These are phyloP conservation scores for Hirsutella minnesotensis DNA, from an alignment of 2,329 filamentous ascomycete genomes.

Conservation along the genomic window DNA sequence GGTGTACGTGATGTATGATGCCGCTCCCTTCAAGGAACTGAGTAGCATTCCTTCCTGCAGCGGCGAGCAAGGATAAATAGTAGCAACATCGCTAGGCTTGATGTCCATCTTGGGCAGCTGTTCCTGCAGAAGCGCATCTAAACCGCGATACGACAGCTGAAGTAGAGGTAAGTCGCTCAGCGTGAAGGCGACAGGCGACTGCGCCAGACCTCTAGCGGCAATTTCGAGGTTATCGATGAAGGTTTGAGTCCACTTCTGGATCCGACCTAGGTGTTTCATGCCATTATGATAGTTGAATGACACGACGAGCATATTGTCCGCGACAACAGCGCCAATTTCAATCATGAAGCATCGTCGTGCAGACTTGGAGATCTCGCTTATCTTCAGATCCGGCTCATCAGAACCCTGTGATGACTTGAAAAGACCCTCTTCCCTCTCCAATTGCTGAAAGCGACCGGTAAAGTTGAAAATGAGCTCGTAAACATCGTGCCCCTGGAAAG, in stretches of 20 bases:
- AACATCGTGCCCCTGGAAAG: slow-evolving; percentile 20
- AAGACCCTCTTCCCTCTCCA: slow-evolving; percentile 22
- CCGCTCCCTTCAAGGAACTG: slow-evolving; percentile 13
- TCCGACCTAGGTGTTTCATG: slow-evolving; percentile 4
- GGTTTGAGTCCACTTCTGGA: slow-evolving; percentile 3
- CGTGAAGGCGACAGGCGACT: slow-evolving; percentile 7
- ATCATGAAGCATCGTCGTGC: slow-evolving; percentile 3
- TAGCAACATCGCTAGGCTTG: slow-evolving; percentile 1
- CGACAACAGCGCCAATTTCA: slow-evolving; percentile 5
- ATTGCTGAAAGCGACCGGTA: slow-evolving; percentile 26
- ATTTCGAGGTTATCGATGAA: not conserved
- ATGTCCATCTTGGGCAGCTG: slow-evolving; percentile 4
- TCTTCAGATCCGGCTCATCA: not conserved
- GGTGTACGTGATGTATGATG: slow-evolving; percentile 10
- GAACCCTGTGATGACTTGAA: slow-evolving; percentile 2
- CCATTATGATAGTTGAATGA: slow-evolving; percentile 3
- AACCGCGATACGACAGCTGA: slow-evolving; percentile 4
- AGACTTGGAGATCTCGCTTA: slow-evolving; percentile 2
- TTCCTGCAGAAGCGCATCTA: slow-evolving; percentile 1
- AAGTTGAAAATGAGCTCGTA: slow-evolving; percentile 40
- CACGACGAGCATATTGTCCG: slow-evolving; percentile 2
- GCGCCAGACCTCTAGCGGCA: not conserved
- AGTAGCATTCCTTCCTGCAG: slow-evolving; percentile 24
- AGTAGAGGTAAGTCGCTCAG: slow-evolving; percentile 22
- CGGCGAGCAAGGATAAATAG: slow-evolving; percentile 22